A percentile compares a stretch with the other conserved stretches of the same genome.
Conservation (phyloP, 306 rosid species). For the Quercus dentata region DNA sequence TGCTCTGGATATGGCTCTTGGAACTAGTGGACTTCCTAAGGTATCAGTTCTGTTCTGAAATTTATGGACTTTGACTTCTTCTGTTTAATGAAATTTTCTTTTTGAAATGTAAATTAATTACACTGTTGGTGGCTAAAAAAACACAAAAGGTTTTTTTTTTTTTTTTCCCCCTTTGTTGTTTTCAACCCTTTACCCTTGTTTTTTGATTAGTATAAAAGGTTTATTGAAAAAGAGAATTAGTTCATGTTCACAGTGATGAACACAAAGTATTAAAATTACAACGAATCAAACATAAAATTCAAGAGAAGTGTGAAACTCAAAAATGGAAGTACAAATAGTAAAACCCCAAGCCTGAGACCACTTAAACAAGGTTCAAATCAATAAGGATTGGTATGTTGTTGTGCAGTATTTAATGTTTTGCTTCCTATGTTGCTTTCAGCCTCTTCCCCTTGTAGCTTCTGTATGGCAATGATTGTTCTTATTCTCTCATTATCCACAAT, state of each 20-base stretch:
- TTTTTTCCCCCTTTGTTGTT: no score
- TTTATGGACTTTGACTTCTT: slow-evolving; percentile 8
- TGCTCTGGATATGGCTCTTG: slow-evolving; percentile 78
- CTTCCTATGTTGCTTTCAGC: neutral
- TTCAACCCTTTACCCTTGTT: no score
- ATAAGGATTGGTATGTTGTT: no score
- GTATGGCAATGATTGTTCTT: neutral
- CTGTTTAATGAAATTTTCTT: neutral
- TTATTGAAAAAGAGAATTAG: no score
- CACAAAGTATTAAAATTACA: no score
- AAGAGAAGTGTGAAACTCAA: no score
- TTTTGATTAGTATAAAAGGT: no score
- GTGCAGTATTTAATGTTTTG: neutral
- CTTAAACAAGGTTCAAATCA: no score
- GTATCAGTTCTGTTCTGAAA: slow-evolving; percentile 35
- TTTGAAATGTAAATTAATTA: neutral
- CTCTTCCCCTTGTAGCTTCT: neutral
- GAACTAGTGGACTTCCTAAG: slow-evolving; percentile 90
- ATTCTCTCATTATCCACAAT: neutral
- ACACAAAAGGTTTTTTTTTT: neutral
- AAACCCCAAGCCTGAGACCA: no score
- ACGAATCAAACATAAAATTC: no score
- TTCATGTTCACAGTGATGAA: no score
- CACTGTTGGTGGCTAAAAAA: neutral
- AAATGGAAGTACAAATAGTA: no score